Evolutionary conservation across 2,329 filamentous ascomycete species (phyloP).

Genomic region (Fusarium nelsonii): DNA sequence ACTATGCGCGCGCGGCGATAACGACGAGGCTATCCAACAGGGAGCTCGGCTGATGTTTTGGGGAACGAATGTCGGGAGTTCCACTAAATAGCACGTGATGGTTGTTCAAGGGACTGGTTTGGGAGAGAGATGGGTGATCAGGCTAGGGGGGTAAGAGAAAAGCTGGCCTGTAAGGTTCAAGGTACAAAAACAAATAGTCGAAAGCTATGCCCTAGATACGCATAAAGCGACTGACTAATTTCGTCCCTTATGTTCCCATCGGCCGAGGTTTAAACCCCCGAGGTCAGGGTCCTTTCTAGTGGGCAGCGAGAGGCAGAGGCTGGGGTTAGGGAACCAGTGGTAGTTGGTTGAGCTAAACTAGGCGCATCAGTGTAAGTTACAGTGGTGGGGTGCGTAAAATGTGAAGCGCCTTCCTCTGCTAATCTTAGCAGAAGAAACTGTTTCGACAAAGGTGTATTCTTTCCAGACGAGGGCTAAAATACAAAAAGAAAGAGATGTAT

Average conservation of each 20-base stretch:
- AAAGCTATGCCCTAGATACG: no score
- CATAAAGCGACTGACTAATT: no score
- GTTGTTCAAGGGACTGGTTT: conserved; percentile 10
- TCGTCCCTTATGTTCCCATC: no score
- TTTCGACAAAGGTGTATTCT: neutral
- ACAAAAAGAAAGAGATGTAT: no score
- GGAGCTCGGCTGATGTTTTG: conserved; percentile 42
- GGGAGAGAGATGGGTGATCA: neutral
- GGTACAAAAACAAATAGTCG: no score
- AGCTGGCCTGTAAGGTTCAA: no score
- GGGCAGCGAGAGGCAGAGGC: neutral
- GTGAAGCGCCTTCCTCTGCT: no score
- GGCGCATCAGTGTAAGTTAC: neutral
- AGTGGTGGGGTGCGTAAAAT: neutral
- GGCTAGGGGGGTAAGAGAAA: no score
- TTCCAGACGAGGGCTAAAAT: no score
- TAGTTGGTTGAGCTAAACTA: neutral
- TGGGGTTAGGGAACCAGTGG: neutral
- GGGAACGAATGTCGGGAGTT: conserved; percentile 37
- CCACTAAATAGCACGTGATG: conserved; percentile 48
- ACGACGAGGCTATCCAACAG: conserved; percentile 43
- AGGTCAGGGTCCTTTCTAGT: neutral
- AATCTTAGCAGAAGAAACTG: neutral
- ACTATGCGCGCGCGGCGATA: conserved; percentile 46
- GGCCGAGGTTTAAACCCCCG: no score